Base-by-base conservation (phyloP, 306 rosid genomes). In the Gynostemma pentaphyllum region DNA sequence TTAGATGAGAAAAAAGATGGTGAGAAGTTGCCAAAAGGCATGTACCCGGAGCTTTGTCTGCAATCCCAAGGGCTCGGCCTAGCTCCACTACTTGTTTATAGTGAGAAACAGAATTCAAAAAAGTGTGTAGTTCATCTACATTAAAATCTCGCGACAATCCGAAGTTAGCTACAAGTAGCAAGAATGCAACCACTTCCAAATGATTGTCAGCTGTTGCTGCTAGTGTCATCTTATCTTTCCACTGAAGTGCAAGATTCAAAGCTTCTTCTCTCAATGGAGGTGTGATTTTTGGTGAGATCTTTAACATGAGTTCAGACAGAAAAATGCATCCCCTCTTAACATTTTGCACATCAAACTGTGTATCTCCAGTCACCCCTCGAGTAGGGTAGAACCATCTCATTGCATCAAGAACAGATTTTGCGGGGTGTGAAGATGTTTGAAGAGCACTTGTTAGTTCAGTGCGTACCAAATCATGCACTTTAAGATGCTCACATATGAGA, bases 141-240 rank as follows among this genome's bases (percentile, higher is more conserved):
- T n/a, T n/a, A n/a, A n/a, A n/a, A n/a, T n/a, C n/a, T n/a, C n/a
- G n/a, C n/a, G n/a, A n/a, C n/a, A n/a, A n/a, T n/a, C n/a, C n/a
- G n/a, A n/a, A n/a, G n/a, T n/a, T n/a, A n/a, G n/a, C n/a, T n/a
- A 59, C 41, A 30, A 78, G 68, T 47, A 65, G 72, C 70, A 74
- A 42, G 71, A 81, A 81, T 13, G 72, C 70, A 67, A 74, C n/a
- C 15, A 69, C 74, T 55, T 72, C 83, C 66, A 62, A 76, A 24
- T 37, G 13, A 23, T 65, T 54, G 7, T 63, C 70, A n/a, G 30
- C 5, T 12, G 46, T 52, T 16, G 22, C 48, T 16, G 22, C 68
- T 75, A 76, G 52, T n/a, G n/a, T n/a, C n/a, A n/a, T n/a, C 67
- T 61, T 73, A 50, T 32, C 74, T 54, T 69, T 72, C 87, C 87